A percentile compares a stretch with the other conserved stretches of the same genome.
These are phyloP conservation scores for Poa pratensis DNA, from an alignment of 176 grass and related monocot genomes.

Conservation along the genomic window DNA sequence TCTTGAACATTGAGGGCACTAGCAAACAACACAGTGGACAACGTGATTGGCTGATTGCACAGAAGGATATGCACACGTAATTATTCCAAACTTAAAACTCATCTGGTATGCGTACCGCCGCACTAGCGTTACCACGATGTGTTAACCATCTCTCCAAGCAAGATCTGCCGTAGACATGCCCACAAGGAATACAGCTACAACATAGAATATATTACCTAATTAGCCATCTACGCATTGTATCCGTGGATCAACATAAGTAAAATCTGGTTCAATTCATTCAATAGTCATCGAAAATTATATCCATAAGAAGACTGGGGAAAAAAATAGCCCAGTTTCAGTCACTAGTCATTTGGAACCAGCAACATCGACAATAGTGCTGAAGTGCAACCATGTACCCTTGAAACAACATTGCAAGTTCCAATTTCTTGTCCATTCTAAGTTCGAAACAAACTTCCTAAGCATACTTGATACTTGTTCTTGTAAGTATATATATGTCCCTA, in stretches of 20 bases:
- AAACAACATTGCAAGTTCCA: neutral
- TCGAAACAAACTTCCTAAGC: neutral
- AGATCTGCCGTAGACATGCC: conserved; percentile 92
- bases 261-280: neutral
- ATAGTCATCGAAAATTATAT: neutral
- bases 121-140: conserved; percentile 45
- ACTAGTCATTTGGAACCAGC: neutral
- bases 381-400: neutral
- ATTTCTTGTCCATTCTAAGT: neutral
- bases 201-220: conserved; percentile 20
- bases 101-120: conserved; percentile 43
- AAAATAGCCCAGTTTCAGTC: neutral
- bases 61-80: neutral
- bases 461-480: neutral
- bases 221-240: neutral
- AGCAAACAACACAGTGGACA: conserved; percentile 16
- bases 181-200: conserved; percentile 88
- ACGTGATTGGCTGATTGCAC: neutral
- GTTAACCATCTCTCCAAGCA: conserved; percentile 77
- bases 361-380: neutral
- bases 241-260: neutral
- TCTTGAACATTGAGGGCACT: conserved; percentile 87
- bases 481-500: neutral
- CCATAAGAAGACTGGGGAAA: neutral
- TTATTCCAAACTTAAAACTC: neutral